Evolutionary conservation across 768 basidiomycete genomes (phyloP).

Genomic region (Antrodiella citrinella): DNA sequence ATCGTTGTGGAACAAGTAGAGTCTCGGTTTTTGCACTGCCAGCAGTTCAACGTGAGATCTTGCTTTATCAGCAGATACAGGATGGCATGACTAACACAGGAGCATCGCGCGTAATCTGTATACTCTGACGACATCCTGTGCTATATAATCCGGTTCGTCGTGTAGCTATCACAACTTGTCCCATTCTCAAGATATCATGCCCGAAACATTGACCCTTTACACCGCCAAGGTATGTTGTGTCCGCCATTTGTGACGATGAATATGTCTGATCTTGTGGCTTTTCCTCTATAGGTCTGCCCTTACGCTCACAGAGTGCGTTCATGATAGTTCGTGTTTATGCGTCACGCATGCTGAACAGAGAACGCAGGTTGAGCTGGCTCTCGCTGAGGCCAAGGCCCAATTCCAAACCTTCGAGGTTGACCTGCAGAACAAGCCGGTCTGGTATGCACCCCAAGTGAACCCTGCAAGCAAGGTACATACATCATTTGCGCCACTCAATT

Average conservation of each 20-base stretch:
- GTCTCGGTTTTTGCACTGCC: too few species aligned
- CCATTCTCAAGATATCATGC: constrained; percentile 1
- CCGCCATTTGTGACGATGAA: background rate
- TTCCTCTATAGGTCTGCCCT: constrained; percentile 47
- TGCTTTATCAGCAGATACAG: background rate
- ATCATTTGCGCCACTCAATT: background rate
- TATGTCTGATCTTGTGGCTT: background rate
- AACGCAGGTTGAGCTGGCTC: constrained; percentile 48
- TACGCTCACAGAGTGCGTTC: constrained; percentile 47
- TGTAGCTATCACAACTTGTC: background rate
- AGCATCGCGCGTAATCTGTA: background rate
- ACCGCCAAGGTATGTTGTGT: constrained; percentile 37
- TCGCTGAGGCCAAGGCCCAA: constrained; percentile 43
- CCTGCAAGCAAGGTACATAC: constrained; percentile 51
- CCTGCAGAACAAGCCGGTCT: constrained; percentile 56
- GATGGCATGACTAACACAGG: too few species aligned
- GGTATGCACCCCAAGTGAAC: constrained; percentile 61
- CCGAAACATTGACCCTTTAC: constrained; percentile 34
- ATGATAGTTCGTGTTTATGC: too few species aligned
- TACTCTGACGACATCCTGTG: background rate
- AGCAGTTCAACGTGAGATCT: too few species aligned
- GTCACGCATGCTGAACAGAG: too few species aligned
- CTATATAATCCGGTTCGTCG: background rate
- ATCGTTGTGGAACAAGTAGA: too few species aligned
- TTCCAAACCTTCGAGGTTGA: constrained; percentile 51